phyloP scores from a whole-genome alignment of 164 flowering plant genomes.

The Macadamia tetraphylla region DNA sequence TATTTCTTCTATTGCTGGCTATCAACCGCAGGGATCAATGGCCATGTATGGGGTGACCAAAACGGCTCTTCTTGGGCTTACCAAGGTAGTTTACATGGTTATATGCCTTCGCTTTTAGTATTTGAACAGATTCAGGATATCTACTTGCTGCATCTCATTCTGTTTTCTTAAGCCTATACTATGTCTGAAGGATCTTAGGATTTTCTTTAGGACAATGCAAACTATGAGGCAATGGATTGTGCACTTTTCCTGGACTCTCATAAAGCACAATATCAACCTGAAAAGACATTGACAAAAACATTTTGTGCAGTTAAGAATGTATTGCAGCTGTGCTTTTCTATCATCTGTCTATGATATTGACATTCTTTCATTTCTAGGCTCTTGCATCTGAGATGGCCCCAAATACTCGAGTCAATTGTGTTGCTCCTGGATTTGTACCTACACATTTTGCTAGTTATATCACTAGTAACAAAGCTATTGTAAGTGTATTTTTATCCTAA shows the following conservation, averaged over 20 bases:
- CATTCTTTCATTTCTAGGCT: constrained; percentile 36
- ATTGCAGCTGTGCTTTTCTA: background rate
- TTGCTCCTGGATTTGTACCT: constrained; percentile 99
- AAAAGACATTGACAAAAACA: too few relatives aligned
- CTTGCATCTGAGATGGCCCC: constrained; percentile 88
- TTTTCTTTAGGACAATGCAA: too few relatives aligned
- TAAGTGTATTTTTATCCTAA: constrained; percentile 32
- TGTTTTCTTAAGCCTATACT: too few relatives aligned
- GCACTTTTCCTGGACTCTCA: too few relatives aligned
- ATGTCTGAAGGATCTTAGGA: too few relatives aligned
- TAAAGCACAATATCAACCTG: too few relatives aligned
- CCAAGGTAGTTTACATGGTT: constrained; percentile 13
- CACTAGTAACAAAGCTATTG: constrained; percentile 39
- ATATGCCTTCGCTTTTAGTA: too few relatives aligned
- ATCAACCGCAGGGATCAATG: constrained; percentile 48
- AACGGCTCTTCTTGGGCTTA: constrained; percentile 97
- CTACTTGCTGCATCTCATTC: too few relatives aligned
- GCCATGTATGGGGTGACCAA: constrained; percentile 98
- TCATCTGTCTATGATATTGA: background rate
- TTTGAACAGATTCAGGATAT: too few relatives aligned
- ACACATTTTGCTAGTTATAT: constrained; percentile 68
- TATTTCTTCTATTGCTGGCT: constrained; percentile 74
- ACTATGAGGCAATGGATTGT: too few relatives aligned
- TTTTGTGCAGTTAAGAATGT: too few relatives aligned
- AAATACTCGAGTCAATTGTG: constrained; percentile 74